phyloP scores from a whole-genome alignment of 164 flowering plant species.

The Piper longum region DNA sequence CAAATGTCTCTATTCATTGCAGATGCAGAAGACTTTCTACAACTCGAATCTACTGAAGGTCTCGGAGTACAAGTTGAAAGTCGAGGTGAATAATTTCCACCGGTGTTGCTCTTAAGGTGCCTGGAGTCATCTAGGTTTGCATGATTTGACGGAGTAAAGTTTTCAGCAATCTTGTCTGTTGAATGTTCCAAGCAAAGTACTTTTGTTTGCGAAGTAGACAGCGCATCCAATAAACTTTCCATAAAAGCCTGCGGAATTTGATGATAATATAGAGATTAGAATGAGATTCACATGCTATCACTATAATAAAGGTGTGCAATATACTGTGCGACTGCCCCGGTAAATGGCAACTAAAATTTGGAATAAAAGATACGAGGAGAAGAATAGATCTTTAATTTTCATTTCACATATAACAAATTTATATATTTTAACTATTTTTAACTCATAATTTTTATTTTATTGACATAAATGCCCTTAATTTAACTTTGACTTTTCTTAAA shows the following conservation, averaged over 20 bases:
- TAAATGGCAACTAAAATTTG: no score
- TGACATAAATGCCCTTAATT: no score
- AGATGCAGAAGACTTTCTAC: constrained; percentile 22
- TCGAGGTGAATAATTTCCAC: constrained; percentile 37
- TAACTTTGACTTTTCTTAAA: no score
- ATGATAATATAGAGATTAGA: background rate
- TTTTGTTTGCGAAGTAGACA: constrained; percentile 58
- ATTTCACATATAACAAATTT: no score
- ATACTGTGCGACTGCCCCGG: no score
- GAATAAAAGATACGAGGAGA: no score
- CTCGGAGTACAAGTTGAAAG: constrained; percentile 54
- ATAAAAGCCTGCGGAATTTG: constrained; percentile 40
- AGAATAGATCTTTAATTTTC: no score
- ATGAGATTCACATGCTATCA: constrained; percentile 1
- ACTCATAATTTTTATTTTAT: no score
- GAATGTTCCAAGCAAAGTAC: constrained; percentile 48
- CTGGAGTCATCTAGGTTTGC: constrained; percentile 23
- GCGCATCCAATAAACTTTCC: constrained; percentile 39
- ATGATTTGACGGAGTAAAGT: constrained; percentile 20
- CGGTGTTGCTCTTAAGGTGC: constrained; percentile 24
- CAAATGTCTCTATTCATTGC: constrained; percentile 23
- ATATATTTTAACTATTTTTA: no score
- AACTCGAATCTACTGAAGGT: constrained; percentile 40
- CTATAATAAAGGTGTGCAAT: no score
- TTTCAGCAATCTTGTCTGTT: constrained; percentile 41